Evolutionary conservation across 768 basidiomycete genomes (phyloP).

Genomic region (Kwoniella sp.): DNA sequence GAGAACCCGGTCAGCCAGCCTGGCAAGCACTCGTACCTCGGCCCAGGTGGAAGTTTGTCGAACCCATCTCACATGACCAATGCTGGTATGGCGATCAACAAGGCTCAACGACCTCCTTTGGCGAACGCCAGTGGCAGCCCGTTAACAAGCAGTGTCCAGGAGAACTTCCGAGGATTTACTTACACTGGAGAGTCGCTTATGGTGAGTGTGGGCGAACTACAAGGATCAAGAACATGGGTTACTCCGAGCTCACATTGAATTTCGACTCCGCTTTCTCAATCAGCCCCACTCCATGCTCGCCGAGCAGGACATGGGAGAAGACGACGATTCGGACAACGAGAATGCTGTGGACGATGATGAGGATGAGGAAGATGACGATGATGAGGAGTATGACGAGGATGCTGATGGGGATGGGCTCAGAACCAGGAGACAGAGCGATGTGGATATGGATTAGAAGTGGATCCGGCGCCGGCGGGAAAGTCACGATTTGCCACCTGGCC

Average conservation of each 20-base stretch:
- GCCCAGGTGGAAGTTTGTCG: conserved; percentile 50
- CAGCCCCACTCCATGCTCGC: conserved; percentile 47
- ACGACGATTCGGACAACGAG: conserved; percentile 57
- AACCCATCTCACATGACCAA: conserved; percentile 26
- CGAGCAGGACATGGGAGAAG: conserved; percentile 48
- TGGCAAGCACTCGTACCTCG: conserved; percentile 51
- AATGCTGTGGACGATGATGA: conserved; percentile 62
- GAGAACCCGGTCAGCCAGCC: conserved; percentile 51
- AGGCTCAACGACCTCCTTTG: conserved; percentile 40
- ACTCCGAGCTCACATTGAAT: too few relatives aligned
- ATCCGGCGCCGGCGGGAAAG: not conserved
- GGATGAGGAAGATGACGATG: conserved; percentile 73
- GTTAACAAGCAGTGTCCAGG: conserved; percentile 88
- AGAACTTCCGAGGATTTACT: conserved; percentile 93
- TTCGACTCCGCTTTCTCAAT: not conserved
- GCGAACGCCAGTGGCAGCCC: conserved; percentile 62
- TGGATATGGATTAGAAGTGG: conserved; percentile 47
- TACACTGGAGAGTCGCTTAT: conserved; percentile 58
- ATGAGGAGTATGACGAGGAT: conserved; percentile 55
- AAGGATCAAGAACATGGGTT: not conserved
- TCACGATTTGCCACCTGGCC: too few relatives aligned
- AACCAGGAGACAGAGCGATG: conserved; percentile 53
- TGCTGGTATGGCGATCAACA: conserved; percentile 47
- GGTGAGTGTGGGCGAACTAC: conserved; percentile 49
- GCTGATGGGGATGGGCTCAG: conserved; percentile 48